Base-by-base conservation (phyloP, 1,284 basidiomycete genomes). In the Microbotryomycetes sp. region DNA sequence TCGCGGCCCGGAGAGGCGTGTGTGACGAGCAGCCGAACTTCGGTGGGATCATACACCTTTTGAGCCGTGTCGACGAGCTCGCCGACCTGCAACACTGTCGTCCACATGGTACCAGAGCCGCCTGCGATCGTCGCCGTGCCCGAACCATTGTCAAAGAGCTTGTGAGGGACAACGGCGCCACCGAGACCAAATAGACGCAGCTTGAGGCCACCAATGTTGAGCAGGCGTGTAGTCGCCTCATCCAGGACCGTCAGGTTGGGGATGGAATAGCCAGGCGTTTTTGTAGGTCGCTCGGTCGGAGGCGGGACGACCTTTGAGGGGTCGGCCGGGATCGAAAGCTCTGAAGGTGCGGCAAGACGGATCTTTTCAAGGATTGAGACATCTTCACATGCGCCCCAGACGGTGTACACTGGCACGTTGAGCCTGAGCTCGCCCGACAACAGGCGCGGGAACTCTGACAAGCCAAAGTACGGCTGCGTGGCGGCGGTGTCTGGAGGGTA, bases 91-190 rank as follows among this genome's bases (percentile, higher is more conserved):
- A 99, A 82, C 5, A 91, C 89, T 0, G 94, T 98, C 0, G 91
- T 91, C 96, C 96, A 99, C 87, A 97, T 97, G 24, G 93, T 97
- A 28, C 96, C 96, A 73, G 91, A 89, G 1, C 91, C 94, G 49
- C 96, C 96, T 0, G 96, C 94, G 67, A 98, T 97, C 13, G 94
- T 97, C 3, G 91, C 93, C 52, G 81, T 84, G 1, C 93, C 94
- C 57, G 94, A 90, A 1, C 96, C 91, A 67, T 92, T 93, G 81
- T 96, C 89, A 75, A 97, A 98, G 79, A 98, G 85, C 78, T 97
- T 97, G 81, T 97, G 93, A 26, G 87, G 84, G 11, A 97, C 92
- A 47, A 97, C 83, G 5, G 94, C 94, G 60, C 96, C 96, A 6
- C 96, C 96, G 30, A 99, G 81, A 52, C 94, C 96, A 41, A 98